phyloP scores from a whole-genome alignment of 805 yeast species.

The Wickerhamiella musiphila region DNA sequence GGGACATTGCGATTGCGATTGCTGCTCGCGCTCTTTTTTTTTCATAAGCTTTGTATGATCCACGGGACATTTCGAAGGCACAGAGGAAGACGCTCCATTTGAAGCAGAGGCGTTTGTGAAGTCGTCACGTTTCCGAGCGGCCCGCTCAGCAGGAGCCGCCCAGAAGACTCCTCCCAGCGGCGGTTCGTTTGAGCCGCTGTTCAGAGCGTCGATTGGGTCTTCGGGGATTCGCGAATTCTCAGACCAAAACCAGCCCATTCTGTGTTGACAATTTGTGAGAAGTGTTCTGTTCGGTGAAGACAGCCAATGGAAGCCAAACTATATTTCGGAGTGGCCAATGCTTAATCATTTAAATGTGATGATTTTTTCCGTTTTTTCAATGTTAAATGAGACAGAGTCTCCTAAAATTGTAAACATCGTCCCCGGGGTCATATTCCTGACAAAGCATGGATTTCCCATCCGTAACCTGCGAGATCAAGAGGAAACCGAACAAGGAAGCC shows the following conservation, averaged over 20 bases:
- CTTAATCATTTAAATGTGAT: too few relatives aligned
- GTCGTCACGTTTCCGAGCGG: not conserved
- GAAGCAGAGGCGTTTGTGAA: not conserved
- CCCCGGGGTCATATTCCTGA: too few relatives aligned
- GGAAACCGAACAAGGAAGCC: not conserved
- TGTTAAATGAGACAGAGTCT: too few relatives aligned
- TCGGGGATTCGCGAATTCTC: not conserved
- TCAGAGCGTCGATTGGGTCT: not conserved
- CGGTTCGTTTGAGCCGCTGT: not conserved
- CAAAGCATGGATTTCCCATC: too few relatives aligned
- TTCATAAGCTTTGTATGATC: conserved; percentile 21
- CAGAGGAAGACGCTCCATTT: conserved; percentile 2
- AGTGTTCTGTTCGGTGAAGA: too few relatives aligned
- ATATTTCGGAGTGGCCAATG: too few relatives aligned
- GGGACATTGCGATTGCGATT: conserved; percentile 19
- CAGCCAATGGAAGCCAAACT: too few relatives aligned
- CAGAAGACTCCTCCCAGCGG: not conserved
- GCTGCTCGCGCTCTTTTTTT: conserved; percentile 7
- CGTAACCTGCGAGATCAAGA: too few relatives aligned
- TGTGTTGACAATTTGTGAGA: not conserved
- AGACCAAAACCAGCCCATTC: conserved; percentile 7
- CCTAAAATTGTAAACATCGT: too few relatives aligned
- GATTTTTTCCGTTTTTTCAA: too few relatives aligned
- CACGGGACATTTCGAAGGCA: conserved; percentile 25
- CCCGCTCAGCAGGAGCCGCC: too few relatives aligned